Percentiles rank a stretch among this genome's conserved stretches.
These are phyloP conservation scores for Trametes hirsuta DNA, from an alignment of 1,284 basidiomycete species.

Conservation along the genomic window DNA sequence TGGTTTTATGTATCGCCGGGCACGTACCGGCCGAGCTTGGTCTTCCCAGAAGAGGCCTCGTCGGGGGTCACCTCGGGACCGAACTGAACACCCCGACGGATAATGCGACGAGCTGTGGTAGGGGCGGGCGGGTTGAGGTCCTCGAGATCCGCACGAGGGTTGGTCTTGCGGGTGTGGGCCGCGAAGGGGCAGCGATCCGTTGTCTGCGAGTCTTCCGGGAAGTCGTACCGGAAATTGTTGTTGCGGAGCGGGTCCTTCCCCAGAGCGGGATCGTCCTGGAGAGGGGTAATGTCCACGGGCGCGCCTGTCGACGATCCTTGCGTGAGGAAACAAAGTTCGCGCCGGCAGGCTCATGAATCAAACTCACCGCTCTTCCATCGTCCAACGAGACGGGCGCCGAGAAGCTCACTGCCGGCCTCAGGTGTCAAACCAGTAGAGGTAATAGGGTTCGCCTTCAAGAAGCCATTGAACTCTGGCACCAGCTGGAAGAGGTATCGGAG, in stretches of 20 bases:
- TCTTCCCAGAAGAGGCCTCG: conserved; percentile 40
- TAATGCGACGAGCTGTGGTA: conserved; percentile 23
- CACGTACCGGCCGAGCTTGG: conserved; percentile 41
- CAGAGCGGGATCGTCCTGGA: conserved; percentile 37
- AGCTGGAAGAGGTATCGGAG: conserved; percentile 59
- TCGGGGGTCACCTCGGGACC: conserved; percentile 44
- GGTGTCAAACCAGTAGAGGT: conserved; percentile 38
- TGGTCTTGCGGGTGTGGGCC: conserved; percentile 58
- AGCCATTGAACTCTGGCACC: conserved; percentile 59
- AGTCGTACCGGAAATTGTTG: conserved; percentile 42
- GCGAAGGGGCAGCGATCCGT: conserved; percentile 52
- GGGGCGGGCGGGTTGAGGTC: not conserved
- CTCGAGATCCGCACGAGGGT: conserved; percentile 43
- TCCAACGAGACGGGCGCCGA: conserved; percentile 58
- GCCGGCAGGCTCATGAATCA: not conserved
- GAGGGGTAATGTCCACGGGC: conserved; percentile 40
- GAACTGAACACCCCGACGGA: conserved; percentile 44
- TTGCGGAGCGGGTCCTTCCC: conserved; percentile 37
- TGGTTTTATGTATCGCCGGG: no score
- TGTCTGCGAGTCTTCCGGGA: conserved; percentile 34
- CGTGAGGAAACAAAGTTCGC: not conserved
- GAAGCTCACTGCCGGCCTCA: conserved; percentile 48
- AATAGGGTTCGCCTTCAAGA: conserved; percentile 47
- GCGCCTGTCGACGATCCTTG: conserved; percentile 29
- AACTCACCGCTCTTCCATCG: conserved; percentile 61